A percentile compares a stretch with the other conserved stretches of the same genome.
Conservation (phyloP, 2,329 filamentous ascomycete species). For the Epichloe glyceriae region DNA sequence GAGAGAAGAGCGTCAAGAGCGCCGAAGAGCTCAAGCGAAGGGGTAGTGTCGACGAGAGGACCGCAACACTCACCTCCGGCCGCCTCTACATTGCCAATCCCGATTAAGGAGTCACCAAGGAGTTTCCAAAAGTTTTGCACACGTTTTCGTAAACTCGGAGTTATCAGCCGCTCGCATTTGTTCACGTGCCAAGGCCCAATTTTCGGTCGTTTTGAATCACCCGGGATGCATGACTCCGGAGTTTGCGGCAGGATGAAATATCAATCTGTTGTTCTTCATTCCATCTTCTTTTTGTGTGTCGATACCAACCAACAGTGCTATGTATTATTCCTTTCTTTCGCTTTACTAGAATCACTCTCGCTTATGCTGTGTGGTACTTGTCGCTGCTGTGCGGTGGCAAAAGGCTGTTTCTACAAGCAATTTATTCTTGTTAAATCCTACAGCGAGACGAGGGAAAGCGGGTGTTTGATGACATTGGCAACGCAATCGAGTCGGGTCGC, state of each 20-base stretch:
- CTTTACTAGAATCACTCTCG: conserved; percentile 1
- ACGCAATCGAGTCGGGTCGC: background rate
- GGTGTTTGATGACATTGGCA: background rate
- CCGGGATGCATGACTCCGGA: conserved; percentile 8
- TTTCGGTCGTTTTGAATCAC: background rate
- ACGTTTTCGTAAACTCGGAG: background rate
- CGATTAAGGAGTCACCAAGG: conserved; percentile 33
- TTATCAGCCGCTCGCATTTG: background rate
- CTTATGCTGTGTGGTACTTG: background rate
- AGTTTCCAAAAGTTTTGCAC: background rate
- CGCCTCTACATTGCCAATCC: conserved; percentile 80
- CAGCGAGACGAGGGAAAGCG: conserved; percentile 1
- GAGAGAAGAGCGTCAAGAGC: conserved; percentile 53
- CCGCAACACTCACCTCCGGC: conserved; percentile 59
- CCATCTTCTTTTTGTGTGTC: conserved; percentile 4
- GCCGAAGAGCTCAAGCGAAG: conserved; percentile 60
- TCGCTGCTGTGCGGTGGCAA: background rate
- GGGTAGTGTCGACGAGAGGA: conserved; percentile 74
- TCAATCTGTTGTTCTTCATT: conserved; percentile 8
- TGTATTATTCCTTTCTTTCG: background rate
- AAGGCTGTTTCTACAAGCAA: background rate
- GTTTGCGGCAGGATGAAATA: conserved; percentile 9
- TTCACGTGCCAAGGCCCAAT: background rate
- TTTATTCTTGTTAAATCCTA: background rate
- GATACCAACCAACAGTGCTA: conserved; percentile 13